These are phyloP conservation scores for Aquilaria sinensis DNA, from an alignment of 345 rosid species.

Conservation along the genomic window DNA sequence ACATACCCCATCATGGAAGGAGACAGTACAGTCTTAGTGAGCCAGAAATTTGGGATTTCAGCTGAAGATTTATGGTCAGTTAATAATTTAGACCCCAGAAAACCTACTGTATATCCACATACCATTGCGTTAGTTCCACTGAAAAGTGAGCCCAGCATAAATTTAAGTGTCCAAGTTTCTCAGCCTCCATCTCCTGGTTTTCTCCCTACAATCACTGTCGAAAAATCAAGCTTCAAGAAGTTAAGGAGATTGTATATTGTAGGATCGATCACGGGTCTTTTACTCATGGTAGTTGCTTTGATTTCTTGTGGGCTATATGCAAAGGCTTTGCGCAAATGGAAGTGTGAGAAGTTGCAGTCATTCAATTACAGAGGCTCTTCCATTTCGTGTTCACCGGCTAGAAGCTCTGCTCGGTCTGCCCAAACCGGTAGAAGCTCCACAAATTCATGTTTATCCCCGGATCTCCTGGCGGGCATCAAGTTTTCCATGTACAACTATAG, in stretches of 20 bases:
- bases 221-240: slow-evolving; percentile 12
- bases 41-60: slow-evolving; percentile 29
- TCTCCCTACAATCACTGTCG: slow-evolving; percentile 29
- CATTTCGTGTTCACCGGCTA: slow-evolving; percentile 21
- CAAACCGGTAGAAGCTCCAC: slow-evolving; percentile 28
- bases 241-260: slow-evolving; percentile 31
- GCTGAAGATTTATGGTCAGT: slow-evolving; percentile 27
- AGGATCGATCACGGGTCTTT: slow-evolving; percentile 38
- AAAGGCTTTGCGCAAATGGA: slow-evolving; percentile 21
- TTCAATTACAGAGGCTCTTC: slow-evolving; percentile 33
- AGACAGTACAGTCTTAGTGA: slow-evolving; percentile 18
- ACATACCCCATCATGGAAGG: slow-evolving; percentile 49
- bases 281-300: slow-evolving; percentile 20
- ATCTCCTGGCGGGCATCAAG: slow-evolving; percentile 45
- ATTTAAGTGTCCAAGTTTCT: slow-evolving; percentile 19
- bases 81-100: slow-evolving; percentile 25
- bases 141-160: slow-evolving; percentile 16
- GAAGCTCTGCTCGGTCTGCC: slow-evolving; percentile 35
- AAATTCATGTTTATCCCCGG: slow-evolving; percentile 46
- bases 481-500: slow-evolving; percentile 32
- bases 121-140: slow-evolving; percentile 46
- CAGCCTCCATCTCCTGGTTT: slow-evolving; percentile 36
- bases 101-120: slow-evolving; percentile 35
- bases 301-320: slow-evolving; percentile 27
- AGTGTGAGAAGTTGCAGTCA: slow-evolving; percentile 24